Evolutionary conservation across 257 asterid species (phyloP).

Genomic region (Perilla frutescens): DNA sequence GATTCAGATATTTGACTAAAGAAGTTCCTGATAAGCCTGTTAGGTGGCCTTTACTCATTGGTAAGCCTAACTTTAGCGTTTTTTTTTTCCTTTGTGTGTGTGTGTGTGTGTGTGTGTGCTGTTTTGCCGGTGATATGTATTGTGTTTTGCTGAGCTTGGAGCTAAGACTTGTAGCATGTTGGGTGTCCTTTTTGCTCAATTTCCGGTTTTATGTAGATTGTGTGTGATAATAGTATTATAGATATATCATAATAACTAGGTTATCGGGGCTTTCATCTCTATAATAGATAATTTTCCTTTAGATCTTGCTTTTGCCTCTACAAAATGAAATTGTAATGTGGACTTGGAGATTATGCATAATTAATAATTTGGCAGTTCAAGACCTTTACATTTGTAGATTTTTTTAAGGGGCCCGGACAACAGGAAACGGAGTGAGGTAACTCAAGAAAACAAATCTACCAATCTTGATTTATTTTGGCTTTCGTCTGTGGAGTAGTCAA

Average conservation of each 20-base stretch:
- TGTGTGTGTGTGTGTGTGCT: too few species aligned
- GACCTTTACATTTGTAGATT: too few species aligned
- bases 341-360: too few species aligned
- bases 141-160: not conserved
- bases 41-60: slow-evolving; percentile 83
- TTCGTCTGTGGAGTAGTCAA: too few species aligned
- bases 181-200: not conserved
- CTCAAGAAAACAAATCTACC: too few species aligned
- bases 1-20: slow-evolving; percentile 75
- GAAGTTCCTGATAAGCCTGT: slow-evolving; percentile 82
- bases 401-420: too few species aligned
- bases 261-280: not conserved
- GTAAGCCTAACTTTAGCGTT: slow-evolving; percentile 33
- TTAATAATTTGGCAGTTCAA: too few species aligned
- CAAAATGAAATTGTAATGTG: too few species aligned
- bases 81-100: not conserved
- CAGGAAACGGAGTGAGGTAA: too few species aligned
- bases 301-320: too few species aligned
- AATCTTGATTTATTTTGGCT: too few species aligned
- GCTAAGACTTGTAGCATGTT: slow-evolving; percentile 10
- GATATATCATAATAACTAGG: not conserved
- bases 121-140: not conserved
- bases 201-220: slow-evolving; percentile 4
- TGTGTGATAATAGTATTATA: not conserved
- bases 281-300: not conserved